Percentiles rank a stretch among this genome's conserved stretches.
phyloP scores from a whole-genome alignment of 2,329 filamentous ascomycete species.

The Neopestalotiopsis sp. region DNA sequence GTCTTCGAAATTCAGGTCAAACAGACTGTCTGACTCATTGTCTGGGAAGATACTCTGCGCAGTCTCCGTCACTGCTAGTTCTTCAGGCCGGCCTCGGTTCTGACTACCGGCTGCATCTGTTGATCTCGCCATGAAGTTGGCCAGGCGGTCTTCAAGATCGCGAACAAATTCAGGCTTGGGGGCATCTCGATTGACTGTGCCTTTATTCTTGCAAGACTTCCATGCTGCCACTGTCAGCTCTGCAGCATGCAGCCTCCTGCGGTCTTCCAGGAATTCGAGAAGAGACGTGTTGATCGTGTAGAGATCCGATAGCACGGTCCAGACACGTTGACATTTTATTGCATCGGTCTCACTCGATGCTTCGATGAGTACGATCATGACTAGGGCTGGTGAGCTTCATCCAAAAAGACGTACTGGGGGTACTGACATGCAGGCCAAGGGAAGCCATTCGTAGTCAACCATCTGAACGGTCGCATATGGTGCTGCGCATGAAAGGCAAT shows the following conservation, averaged over 20 bases:
- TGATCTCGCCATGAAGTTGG: not conserved
- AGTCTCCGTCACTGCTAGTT: not conserved
- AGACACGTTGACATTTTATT: not conserved
- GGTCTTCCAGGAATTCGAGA: constrained; percentile 1
- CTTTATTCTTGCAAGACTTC: not conserved
- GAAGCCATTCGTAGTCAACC: constrained; percentile 6
- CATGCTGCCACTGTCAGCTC: constrained; percentile 10
- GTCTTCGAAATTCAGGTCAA: constrained; percentile 4
- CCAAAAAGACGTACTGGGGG: not conserved
- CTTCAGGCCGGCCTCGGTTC: not conserved
- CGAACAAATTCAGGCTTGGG: not conserved
- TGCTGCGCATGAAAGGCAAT: not conserved
- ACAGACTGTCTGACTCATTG: not conserved
- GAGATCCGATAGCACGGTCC: constrained; percentile 1
- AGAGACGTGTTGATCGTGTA: constrained; percentile 4
- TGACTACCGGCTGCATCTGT: not conserved
- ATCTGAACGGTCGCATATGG: not conserved
- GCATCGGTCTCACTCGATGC: constrained; percentile 1
- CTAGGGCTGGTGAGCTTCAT: not conserved
- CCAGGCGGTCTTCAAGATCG: not conserved
- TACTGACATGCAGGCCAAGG: constrained; percentile 9
- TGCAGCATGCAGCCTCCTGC: constrained; percentile 1
- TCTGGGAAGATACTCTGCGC: not conserved
- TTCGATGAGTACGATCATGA: constrained; percentile 7
- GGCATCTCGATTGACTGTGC: not conserved